phyloP scores from a whole-genome alignment of 257 asterid species.

The Ligustrum vulgare region DNA sequence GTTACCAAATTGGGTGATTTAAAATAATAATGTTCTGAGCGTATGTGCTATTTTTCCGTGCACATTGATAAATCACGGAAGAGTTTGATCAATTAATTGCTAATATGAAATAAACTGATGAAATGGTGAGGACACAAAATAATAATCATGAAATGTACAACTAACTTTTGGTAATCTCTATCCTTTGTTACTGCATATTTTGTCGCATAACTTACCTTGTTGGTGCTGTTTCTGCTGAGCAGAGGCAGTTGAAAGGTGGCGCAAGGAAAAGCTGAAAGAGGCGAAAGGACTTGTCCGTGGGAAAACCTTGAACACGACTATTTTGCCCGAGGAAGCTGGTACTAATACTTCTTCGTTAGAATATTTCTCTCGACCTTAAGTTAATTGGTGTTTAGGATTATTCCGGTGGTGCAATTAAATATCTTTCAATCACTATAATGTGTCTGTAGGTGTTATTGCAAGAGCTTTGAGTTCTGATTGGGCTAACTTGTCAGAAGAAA shows the following conservation, averaged over 20 bases:
- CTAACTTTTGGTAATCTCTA: background rate
- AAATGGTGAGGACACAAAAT: background rate
- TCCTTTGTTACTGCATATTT: conserved; percentile 15
- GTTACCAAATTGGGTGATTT: background rate
- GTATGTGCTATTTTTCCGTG: background rate
- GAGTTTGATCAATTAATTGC: background rate
- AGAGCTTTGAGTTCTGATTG: conserved; percentile 65
- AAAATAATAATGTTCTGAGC: background rate
- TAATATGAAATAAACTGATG: background rate
- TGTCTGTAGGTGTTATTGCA: conserved; percentile 48
- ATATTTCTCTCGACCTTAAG: background rate
- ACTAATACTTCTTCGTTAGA: conserved; percentile 21
- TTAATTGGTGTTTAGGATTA: conserved; percentile 8
- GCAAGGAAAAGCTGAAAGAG: conserved; percentile 59
- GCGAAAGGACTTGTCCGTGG: conserved; percentile 42
- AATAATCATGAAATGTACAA: background rate
- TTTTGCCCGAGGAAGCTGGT: conserved; percentile 76
- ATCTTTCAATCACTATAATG: background rate
- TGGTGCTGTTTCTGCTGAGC: conserved; percentile 28
- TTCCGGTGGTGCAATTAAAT: background rate
- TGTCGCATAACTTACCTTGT: conserved; percentile 16
- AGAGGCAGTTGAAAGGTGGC: conserved; percentile 84
- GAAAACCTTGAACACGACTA: conserved; percentile 52
- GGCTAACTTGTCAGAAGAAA: conserved; percentile 59
- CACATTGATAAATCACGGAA: background rate